Percentiles rank a stretch among this genome's conserved stretches.
Evolutionary conservation across 1,284 basidiomycete genomes (phyloP).

Genomic region (Pulveroboletus sp.): DNA sequence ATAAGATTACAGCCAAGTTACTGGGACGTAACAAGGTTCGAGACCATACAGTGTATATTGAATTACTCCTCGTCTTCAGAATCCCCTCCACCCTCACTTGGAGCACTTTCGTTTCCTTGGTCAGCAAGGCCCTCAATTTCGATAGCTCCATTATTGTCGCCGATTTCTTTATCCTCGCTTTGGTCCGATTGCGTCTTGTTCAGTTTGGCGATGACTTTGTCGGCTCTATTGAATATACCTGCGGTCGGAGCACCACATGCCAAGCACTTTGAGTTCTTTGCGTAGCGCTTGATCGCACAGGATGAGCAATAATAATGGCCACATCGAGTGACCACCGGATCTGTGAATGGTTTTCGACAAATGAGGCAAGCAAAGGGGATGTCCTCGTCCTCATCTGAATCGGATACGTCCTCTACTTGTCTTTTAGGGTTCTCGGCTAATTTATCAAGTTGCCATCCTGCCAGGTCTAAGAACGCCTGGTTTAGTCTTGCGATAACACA

Average conservation of each 20-base stretch:
- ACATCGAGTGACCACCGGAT: conserved; percentile 94
- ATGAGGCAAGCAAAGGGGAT: conserved; percentile 97
- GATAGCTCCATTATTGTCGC: conserved; percentile 44
- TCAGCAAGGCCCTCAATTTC: conserved; percentile 64
- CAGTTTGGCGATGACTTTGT: conserved; percentile 79
- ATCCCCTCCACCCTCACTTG: conserved; percentile 37
- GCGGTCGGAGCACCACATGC: conserved; percentile 92
- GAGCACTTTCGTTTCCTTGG: conserved; percentile 29
- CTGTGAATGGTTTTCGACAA: conserved; percentile 92
- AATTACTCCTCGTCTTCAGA: conserved; percentile 39
- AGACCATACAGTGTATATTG: conserved; percentile 28
- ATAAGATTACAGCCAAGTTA: conserved; percentile 22
- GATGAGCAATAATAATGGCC: conserved; percentile 96
- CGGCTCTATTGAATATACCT: conserved; percentile 92
- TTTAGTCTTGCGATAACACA: conserved; percentile 19
- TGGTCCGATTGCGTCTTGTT: conserved; percentile 60
- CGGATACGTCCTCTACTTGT: conserved; percentile 58
- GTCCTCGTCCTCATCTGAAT: conserved; percentile 79
- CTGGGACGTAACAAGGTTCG: conserved; percentile 18
- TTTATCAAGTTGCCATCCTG: conserved; percentile 97
- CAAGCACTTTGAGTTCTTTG: conserved; percentile 93
- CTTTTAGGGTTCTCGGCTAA: conserved; percentile 67
- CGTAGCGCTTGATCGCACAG: conserved; percentile 92
- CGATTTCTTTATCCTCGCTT: conserved; percentile 45
- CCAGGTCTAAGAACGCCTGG: conserved; percentile 69